Evolutionary conservation across 805 yeast genomes (phyloP), one percentile per base, ranked within the genome.

Genomic region (Myxozyma nipponensis): DNA sequence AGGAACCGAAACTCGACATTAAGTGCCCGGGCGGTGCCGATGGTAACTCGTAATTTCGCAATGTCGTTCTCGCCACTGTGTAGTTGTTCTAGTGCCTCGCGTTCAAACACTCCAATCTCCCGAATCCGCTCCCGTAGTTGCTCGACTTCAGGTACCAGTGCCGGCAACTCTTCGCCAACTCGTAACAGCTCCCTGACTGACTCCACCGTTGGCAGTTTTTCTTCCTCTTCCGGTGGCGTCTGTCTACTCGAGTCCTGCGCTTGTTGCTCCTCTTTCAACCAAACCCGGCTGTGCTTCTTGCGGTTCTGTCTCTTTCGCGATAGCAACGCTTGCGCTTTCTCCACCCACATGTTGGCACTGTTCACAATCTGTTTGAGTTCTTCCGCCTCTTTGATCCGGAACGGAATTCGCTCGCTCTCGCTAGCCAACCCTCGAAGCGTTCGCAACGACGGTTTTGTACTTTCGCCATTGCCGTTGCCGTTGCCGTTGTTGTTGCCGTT

Each of bases 61-160:
- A 70, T 46, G 1, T 70, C 57, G 5, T 69, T 71, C 13, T 51
- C 59, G 23, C 62, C 59, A 21, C 63, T 65, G 4, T 62, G 64
- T 2, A 78, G 59, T 17, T 77, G 66, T 2, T 63, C 53, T 7
- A 75, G 62, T 28, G 78, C 79, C 13, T 76, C 71, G 24, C 68
- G 64, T 50, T 77, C 80, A 63, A 75, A 84, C 43, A 72, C 71
- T 42, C 70, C 71, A 38, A 84, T 72, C 55, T 79, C 84, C 26
- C 60, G 66, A 3, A 76, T 73, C 41, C 81, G 72, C 53, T 78
- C 83, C 3, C 74, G 51, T 10, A 85, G 64, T 59, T 78, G 83
- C 18, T 77, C 82, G 57, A 81, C 71, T 60, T 85, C 93, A 0
- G 79, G 75, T 17, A 79, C 69, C 2, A 73, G 64, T 47, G 84